phyloP scores from a whole-genome alignment of 352 stramenopile genomes.

The Phytophthora cactorum region DNA sequence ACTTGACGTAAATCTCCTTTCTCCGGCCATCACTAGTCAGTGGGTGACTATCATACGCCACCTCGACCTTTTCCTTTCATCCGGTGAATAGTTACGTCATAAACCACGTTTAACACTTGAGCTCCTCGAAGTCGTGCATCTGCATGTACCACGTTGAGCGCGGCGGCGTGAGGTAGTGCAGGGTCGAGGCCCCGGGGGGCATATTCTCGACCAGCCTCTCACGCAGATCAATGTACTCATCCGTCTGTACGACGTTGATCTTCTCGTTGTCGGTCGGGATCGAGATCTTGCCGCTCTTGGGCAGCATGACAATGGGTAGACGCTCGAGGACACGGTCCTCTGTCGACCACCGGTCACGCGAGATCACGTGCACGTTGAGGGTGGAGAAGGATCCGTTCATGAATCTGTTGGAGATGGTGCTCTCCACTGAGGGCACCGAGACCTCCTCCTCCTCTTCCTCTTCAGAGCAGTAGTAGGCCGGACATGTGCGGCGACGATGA shows the following conservation, averaged over 20 bases:
- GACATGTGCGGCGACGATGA: constrained; percentile 45
- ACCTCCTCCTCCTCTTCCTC: constrained; percentile 79
- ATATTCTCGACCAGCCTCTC: constrained; percentile 65
- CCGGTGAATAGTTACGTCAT: too few species aligned
- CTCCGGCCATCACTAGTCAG: constrained; percentile 8
- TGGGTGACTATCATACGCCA: not conserved
- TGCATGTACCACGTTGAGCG: constrained; percentile 87
- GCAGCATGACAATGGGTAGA: constrained; percentile 74
- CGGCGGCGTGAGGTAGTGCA: constrained; percentile 73
- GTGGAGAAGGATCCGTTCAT: constrained; percentile 83
- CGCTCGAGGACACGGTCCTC: constrained; percentile 69
- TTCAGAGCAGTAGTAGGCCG: constrained; percentile 61
- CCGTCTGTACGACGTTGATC: constrained; percentile 70
- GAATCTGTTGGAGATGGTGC: constrained; percentile 81
- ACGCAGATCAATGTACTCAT: constrained; percentile 69
- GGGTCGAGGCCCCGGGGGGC: constrained; percentile 15
- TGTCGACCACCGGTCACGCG: constrained; percentile 66
- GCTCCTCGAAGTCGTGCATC: constrained; percentile 76
- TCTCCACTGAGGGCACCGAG: constrained; percentile 67
- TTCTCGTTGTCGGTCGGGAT: constrained; percentile 83
- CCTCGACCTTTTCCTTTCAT: too few species aligned
- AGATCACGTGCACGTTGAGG: constrained; percentile 80
- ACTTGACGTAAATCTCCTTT: constrained; percentile 12
- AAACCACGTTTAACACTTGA: constrained; percentile 47
- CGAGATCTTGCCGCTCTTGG: constrained; percentile 65